These are phyloP conservation scores for Isabelozyma gotoi DNA, from an alignment of 805 yeast genomes.

Conservation along the genomic window DNA sequence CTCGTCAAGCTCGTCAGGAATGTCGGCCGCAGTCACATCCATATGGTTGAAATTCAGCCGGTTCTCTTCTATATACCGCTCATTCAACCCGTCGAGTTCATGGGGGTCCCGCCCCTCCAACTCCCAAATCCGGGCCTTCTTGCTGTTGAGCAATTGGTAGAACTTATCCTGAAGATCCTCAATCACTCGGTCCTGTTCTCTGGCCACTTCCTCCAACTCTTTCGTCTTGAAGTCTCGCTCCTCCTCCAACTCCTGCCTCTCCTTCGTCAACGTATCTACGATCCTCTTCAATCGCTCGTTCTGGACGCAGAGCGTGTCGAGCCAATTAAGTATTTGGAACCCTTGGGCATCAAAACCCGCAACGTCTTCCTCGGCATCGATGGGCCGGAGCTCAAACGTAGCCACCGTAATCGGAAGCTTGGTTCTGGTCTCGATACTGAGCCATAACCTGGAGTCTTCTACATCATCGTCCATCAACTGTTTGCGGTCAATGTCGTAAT, in stretches of 20 bases:
- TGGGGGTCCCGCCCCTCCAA: slow-evolving; percentile 10
- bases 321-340: slow-evolving; percentile 25
- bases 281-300: slow-evolving; percentile 3
- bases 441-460: slow-evolving; percentile 12
- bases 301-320: slow-evolving; percentile 10
- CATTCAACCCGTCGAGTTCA: slow-evolving; percentile 15
- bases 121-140: slow-evolving; percentile 29
- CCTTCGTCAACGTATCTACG: slow-evolving; percentile 3
- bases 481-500: slow-evolving; percentile 20
- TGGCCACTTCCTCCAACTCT: slow-evolving; percentile 1
- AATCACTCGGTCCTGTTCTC: slow-evolving; percentile 15
- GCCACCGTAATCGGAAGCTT: slow-evolving; percentile 27
- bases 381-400: slow-evolving; percentile 15
- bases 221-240: slow-evolving; percentile 9
- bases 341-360: not conserved
- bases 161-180: slow-evolving; percentile 26
- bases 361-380: slow-evolving; percentile 14
- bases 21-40: slow-evolving; percentile 13
- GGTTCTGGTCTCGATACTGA: slow-evolving; percentile 20
- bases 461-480: slow-evolving; percentile 23
- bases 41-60: slow-evolving; percentile 13
- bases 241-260: slow-evolving; percentile 5
- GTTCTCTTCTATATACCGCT: slow-evolving; percentile 10
- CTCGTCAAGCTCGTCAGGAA: slow-evolving; percentile 18
- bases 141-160: slow-evolving; percentile 24